Evolutionary conservation across 108 stramenopile species (phyloP), one percentile per base, ranked within the genome.

Genomic region (Epithemia pelagica): DNA sequence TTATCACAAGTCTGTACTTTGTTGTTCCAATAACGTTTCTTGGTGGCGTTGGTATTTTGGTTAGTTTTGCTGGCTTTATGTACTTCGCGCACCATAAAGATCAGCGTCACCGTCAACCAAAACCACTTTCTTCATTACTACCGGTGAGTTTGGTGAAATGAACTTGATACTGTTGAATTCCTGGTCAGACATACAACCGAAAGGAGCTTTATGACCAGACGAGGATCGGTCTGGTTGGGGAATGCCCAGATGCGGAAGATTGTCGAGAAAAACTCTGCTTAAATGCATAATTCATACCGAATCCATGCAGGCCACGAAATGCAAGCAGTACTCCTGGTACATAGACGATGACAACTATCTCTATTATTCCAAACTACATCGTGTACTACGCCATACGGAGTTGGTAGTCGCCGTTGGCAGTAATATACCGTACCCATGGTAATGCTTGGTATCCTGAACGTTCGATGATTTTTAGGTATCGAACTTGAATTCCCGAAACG

Each of bases 341-440:
- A n/a, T n/a, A n/a, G n/a, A n/a, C n/a, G n/a, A n/a, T 46, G 5
- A 46, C 37, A 46, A 46, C 5, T 46, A 46, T 46, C 37, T 46
- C 37, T 46, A 46, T 46, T 46, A 10, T 46, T 46, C n/a, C n/a
- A n/a, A 15, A 46, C 15, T 46, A 46, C 37, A 46, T 46, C 37
- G 15, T 46, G 30, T 64, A 25, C 30, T 81, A 98, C 65, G 88
- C 88, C 98, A 99, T 99, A 73, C 98, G 77, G 65, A 99, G 70
- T 68, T 96, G 95, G 73, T 99, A 99, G 79, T 97, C 92, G 23
- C 98, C 98, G 75, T 98, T 96, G 64, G 92, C 96, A 25, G 99
- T 99, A 78, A 99, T 98, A 74, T 99, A 99, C 59, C 99, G 87
- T 8, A 99, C 99, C 99, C 99, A 99, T 15, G 99, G 99, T 66